A percentile compares a stretch with the other conserved stretches of the same genome.
These are phyloP conservation scores for Phellopilus nigrolimitatus DNA, from an alignment of 1,284 basidiomycete species.

Conservation along the genomic window DNA sequence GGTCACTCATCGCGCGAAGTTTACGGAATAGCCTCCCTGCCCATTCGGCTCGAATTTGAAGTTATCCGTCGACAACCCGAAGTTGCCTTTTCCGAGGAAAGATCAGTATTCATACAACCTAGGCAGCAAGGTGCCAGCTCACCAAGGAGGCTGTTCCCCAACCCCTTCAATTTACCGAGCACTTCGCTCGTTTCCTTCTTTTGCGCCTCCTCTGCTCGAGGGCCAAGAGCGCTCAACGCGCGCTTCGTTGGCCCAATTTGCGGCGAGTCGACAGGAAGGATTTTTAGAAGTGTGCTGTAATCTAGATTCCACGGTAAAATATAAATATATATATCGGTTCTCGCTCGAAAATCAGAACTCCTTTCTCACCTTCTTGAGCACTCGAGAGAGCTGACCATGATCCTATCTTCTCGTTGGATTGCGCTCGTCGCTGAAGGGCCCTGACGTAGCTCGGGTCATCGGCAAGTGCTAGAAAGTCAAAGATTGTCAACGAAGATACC, in stretches of 20 bases:
- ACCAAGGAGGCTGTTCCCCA: conserved; percentile 92
- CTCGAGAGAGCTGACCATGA: conserved; percentile 80
- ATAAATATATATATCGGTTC: neutral
- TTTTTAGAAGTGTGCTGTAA: conserved; percentile 62
- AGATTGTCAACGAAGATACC: conserved; percentile 12
- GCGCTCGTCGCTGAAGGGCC: conserved; percentile 82
- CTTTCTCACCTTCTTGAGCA: conserved; percentile 73
- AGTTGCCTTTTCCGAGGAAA: conserved; percentile 51
- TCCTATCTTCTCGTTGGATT: conserved; percentile 75
- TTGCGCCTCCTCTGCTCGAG: conserved; percentile 68
- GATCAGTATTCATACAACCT: neutral
- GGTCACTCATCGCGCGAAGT: conserved; percentile 49
- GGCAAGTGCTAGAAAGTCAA: conserved; percentile 56
- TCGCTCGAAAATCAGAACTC: neutral
- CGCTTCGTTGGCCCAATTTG: conserved; percentile 46
- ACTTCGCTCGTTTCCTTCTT: conserved; percentile 90
- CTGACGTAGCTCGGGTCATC: conserved; percentile 87
- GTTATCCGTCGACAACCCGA: conserved; percentile 87
- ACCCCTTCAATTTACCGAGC: conserved; percentile 86
- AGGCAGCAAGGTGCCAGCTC: conserved; percentile 23
- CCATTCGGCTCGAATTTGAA: conserved; percentile 93
- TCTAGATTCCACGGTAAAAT: conserved; percentile 53
- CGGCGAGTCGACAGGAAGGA: conserved; percentile 56
- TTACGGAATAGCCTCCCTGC: conserved; percentile 91
- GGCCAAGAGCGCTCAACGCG: conserved; percentile 53